Evolutionary conservation across 2,329 filamentous ascomycete species (phyloP).

Genomic region (Lecanosticta acicola): DNA sequence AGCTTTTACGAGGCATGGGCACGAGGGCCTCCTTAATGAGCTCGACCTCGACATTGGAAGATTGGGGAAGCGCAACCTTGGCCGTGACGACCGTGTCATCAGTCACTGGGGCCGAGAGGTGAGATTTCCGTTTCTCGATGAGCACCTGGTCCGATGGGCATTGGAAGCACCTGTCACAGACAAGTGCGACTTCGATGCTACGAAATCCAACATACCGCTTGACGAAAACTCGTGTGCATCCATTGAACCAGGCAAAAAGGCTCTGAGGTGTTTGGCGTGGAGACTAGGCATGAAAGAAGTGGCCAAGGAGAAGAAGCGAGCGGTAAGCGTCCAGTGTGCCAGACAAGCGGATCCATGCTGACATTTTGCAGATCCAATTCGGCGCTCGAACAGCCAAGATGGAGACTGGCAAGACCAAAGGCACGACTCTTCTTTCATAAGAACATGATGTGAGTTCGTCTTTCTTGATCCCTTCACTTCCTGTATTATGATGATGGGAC

Average conservation of each 20-base stretch:
- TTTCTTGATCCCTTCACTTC: neutral
- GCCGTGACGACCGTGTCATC: slow-evolving; percentile 86
- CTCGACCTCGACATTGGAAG: slow-evolving; percentile 78
- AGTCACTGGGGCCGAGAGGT: slow-evolving; percentile 84
- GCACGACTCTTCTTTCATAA: slow-evolving; percentile 40
- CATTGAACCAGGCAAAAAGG: slow-evolving; percentile 74
- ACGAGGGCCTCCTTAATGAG: slow-evolving; percentile 69
- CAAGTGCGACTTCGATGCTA: slow-evolving; percentile 71
- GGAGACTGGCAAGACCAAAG: slow-evolving; percentile 45
- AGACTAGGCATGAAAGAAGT: slow-evolving; percentile 65
- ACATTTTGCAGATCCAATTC: slow-evolving; percentile 37
- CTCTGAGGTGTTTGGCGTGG: slow-evolving; percentile 70
- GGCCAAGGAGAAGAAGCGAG: slow-evolving; percentile 85
- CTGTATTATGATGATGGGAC: slow-evolving; percentile 23
- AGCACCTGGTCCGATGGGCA: slow-evolving; percentile 76
- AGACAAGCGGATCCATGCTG: slow-evolving; percentile 5
- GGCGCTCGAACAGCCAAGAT: slow-evolving; percentile 44
- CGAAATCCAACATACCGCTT: slow-evolving; percentile 12
- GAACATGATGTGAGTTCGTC: neutral
- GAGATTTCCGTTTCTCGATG: slow-evolving; percentile 86
- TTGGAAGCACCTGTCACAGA: slow-evolving; percentile 68
- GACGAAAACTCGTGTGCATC: slow-evolving; percentile 16
- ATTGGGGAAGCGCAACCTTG: slow-evolving; percentile 88
- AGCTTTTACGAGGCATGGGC: slow-evolving; percentile 66
- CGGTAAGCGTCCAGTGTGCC: slow-evolving; percentile 49